Base-by-base conservation (phyloP, 306 rosid genomes). In the Astragalus membranaceus region DNA sequence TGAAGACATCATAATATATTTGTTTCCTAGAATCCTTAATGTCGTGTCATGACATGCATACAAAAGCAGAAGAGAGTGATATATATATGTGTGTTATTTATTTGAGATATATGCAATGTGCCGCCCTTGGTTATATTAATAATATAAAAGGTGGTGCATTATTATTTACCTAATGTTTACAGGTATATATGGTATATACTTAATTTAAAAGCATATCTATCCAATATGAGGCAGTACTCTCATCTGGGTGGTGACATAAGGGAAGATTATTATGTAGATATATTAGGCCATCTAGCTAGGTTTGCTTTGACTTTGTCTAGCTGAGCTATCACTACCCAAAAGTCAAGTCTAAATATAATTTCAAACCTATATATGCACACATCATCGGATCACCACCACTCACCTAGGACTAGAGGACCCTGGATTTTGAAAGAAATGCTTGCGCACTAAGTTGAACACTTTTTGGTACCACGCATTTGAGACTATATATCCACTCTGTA, bases 11-110 rank as follows among this genome's bases (percentile, higher is more conserved):
- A 39, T 8, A 39, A 35, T 8, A 39, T 16, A 23, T 3, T 39
- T 48, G 56, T 70, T 77, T 69, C 60, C 59, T 77, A 41, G 52
- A 16, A 77, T 77, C 44, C 72, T 35, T 60, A 46, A 60, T 60
- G 70, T 51, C 49, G 55, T 68, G 58, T 50, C 69, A 59, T 56
- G 7, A 4, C 8, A 29, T 15, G 14, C 46, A 46, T 17, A 33
- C 16, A 43, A 9, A 46, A 46, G 23, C 3, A 39, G 10, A 39
- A 39, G 8, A 39, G 11, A 26, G 3, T 26, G 30, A 26, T 26
- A 26, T 23, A 23, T 23, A 23, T 23, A 23, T 26, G 0, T 26
- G 2, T 26, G 3, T 26, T 26, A 26, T 26, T 26, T 26, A 26
- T 26, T 26, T 26, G 30, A 26, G 30, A 26, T 20, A 20, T 1